A percentile compares a stretch with the other conserved stretches of the same genome.
Evolutionary conservation across 495 filamentous ascomycete species (phyloP).

Genomic region (Ramalina intermedia): DNA sequence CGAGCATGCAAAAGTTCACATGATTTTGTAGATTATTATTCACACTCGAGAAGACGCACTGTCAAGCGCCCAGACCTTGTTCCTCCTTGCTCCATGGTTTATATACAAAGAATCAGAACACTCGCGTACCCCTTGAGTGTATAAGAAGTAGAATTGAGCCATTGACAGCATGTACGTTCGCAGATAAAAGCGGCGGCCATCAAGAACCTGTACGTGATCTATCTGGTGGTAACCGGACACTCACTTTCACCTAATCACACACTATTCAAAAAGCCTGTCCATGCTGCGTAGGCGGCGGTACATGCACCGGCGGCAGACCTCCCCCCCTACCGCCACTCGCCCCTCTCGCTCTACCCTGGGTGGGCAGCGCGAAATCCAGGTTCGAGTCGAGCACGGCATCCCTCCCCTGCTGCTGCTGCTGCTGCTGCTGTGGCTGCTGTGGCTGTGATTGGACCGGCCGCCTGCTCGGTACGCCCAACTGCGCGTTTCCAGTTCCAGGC

Average conservation of each 20-base stretch:
- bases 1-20: too few relatives aligned
- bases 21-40: too few relatives aligned
- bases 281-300: conserved; percentile 4
- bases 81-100: too few relatives aligned
- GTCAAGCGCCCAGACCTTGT: too few relatives aligned
- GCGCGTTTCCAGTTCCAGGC: conserved; percentile 19
- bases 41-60: too few relatives aligned
- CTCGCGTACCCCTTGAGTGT: too few relatives aligned
- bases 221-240: too few relatives aligned
- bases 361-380: conserved; percentile 55
- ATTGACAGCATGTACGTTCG: too few relatives aligned
- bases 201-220: too few relatives aligned
- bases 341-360: conserved; percentile 13
- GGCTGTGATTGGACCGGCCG: conserved; percentile 23
- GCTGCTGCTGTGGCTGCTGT: conserved; percentile 29
- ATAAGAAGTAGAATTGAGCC: too few relatives aligned
- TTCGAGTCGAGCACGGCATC: conserved; percentile 54
- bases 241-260: neutral
- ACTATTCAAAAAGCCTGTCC: conserved; percentile 10
- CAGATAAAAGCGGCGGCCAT: too few relatives aligned
- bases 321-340: neutral
- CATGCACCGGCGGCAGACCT: neutral
- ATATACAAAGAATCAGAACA: too few relatives aligned
- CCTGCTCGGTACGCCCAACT: conserved; percentile 12
- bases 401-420: conserved; percentile 31